Evolutionary conservation across 148 eudicot species (phyloP).

Genomic region (Beta vulgaris): DNA sequence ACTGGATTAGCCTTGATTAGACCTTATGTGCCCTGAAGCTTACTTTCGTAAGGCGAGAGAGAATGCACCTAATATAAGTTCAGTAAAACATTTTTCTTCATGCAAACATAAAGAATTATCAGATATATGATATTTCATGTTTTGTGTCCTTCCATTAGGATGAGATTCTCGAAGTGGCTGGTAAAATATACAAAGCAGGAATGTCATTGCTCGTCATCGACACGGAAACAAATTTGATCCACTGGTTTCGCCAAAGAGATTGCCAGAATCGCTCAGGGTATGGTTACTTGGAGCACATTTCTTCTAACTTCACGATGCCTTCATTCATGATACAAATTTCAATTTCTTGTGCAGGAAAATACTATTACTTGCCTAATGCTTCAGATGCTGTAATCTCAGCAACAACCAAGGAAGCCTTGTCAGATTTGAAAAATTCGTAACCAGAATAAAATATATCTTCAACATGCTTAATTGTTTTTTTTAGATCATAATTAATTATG

Average conservation of each 20-base stretch:
- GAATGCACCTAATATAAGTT: too few relatives aligned
- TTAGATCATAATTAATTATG: not conserved
- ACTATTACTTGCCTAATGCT: constrained; percentile 97
- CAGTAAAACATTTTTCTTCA: too few relatives aligned
- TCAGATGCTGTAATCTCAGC: constrained; percentile 96
- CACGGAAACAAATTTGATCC: constrained; percentile 96
- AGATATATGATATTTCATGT: constrained; percentile 4
- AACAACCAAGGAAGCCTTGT: constrained; percentile 79
- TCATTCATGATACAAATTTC: not conserved
- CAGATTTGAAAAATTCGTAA: constrained; percentile 69
- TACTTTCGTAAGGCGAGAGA: too few relatives aligned
- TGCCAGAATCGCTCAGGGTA: constrained; percentile 96
- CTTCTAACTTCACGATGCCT: not conserved
- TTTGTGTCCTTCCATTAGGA: constrained; percentile 44
- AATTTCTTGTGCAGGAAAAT: constrained; percentile 66
- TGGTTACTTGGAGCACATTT: constrained; percentile 8
- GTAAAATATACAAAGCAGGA: constrained; percentile 88
- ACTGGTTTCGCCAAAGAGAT: constrained; percentile 99
- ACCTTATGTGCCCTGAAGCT: too few relatives aligned
- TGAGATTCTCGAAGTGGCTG: constrained; percentile 97
- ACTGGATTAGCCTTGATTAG: too few relatives aligned
- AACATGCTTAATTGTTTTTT: not conserved
- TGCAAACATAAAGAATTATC: too few relatives aligned
- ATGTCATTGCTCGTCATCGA: constrained; percentile 97
- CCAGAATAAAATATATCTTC: not conserved